Evolutionary conservation across 108 stramenopile genomes (phyloP).

Genomic region (Poteriospumella lacustris): DNA sequence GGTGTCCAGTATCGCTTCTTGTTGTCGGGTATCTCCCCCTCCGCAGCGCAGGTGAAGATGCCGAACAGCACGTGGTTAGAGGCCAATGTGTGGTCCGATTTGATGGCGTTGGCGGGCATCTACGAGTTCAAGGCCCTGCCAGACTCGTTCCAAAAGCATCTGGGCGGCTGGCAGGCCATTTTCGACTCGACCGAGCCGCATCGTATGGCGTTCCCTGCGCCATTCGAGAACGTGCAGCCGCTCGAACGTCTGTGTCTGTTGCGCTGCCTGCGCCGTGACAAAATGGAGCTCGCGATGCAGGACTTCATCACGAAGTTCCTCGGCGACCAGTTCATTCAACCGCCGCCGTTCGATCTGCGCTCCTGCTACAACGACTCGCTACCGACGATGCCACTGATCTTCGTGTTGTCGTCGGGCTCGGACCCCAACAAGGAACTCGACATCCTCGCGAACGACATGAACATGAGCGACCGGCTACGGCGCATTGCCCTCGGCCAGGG

Average conservation of each 20-base stretch:
- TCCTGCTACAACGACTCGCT: conserved; percentile 55
- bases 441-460: conserved; percentile 46
- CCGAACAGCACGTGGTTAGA: conserved; percentile 54
- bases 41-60: conserved; percentile 22
- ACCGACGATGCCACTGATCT: conserved; percentile 56
- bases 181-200: conserved; percentile 56
- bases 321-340: conserved; percentile 53
- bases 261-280: conserved; percentile 56
- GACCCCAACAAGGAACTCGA: conserved; percentile 62
- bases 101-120: conserved; percentile 36
- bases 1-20: conserved; percentile 57
- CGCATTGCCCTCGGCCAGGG: conserved; percentile 62
- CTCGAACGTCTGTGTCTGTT: conserved; percentile 52
- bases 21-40: conserved; percentile 47
- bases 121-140: conserved; percentile 44
- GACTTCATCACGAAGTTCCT: conserved; percentile 50
- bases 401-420: conserved; percentile 58
- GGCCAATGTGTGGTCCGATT: conserved; percentile 48
- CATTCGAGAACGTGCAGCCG: conserved; percentile 37
- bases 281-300: conserved; percentile 56
- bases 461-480: conserved; percentile 39
- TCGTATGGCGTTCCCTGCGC: conserved; percentile 40
- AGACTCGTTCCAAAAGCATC: conserved; percentile 10
- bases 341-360: conserved; percentile 58
- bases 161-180: conserved; percentile 32